Evolutionary conservation across 2,329 filamentous ascomycete species (phyloP), one percentile per base, ranked within the genome.

Genomic region (Endocalyx cinctus): DNA sequence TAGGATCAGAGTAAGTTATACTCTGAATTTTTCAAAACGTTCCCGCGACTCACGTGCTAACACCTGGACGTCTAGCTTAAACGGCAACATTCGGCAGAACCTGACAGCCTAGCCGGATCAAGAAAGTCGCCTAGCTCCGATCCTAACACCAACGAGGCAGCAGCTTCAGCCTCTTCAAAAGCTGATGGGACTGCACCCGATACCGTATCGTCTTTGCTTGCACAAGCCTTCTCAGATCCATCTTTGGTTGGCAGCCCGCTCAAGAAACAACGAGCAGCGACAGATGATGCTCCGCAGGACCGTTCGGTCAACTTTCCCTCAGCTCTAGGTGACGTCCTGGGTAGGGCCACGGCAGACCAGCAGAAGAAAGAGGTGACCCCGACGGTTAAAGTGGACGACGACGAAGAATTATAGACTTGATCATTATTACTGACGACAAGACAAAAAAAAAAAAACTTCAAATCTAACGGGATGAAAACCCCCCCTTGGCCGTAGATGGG

Each of bases 71-170:
- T 23, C 50, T 51, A 89, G 85, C 77, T 90, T 42, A 90, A 90
- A 69, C 76, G 85, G 44, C 82, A 84, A 44, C 84, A 87, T 56
- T 89, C 85, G 8, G 76, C 74, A 25, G 85, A 88, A 31, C 80
- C 79, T 10, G 67, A 83, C 14, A 69, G 67, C 50, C 53, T 57
- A 44, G 42, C 53, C 42, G 52, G 62, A 25, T 57, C 62, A 29
- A 54, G 66, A 29, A 67, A 74, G 37, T 66, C 72, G 35, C 60
- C 68, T 20, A 61, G 60, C 37, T 56, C 62, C 23, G 67, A 61
- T 8, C 63, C 66, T 41, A 52, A 58, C 18, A 48, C 54, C 17
- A 48, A 54, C 12, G 59, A 57, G 31, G 55, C 57, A 15, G 47
- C 57, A n/a, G n/a, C n/a, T n/a, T n/a, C n/a, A n/a, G n/a, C n/a